Percentiles rank a stretch among this genome's conserved stretches.
Evolutionary conservation across 495 filamentous ascomycete genomes (phyloP).

Genomic region (Mycothermus thermophilus): DNA sequence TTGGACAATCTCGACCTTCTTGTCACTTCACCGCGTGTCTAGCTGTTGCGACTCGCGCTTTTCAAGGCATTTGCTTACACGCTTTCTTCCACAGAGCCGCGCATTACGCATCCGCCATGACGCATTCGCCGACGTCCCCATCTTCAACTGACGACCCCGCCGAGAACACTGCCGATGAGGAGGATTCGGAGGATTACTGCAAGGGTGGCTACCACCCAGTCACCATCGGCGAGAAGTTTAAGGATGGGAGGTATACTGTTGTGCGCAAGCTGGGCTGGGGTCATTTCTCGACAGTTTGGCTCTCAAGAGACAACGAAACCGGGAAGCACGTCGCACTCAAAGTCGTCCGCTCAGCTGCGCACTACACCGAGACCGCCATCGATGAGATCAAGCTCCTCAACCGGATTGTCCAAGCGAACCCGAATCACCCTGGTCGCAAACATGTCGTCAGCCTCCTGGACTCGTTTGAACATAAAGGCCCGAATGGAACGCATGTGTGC

Average conservation of each 20-base stretch:
- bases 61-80: constrained; percentile 14
- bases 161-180: constrained; percentile 91
- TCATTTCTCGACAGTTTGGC: constrained; percentile 97
- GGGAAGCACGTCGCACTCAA: constrained; percentile 95
- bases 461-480: constrained; percentile 94
- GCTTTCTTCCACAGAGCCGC: constrained; percentile 15
- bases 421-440: constrained; percentile 77
- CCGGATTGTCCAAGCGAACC: constrained; percentile 90
- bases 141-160: constrained; percentile 71
- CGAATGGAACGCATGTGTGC: constrained; percentile 91
- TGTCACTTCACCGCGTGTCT: constrained; percentile 1
- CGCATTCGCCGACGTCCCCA: constrained; percentile 65
- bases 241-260: constrained; percentile 90
- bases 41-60: background rate
- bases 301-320: constrained; percentile 80
- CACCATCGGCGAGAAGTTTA: constrained; percentile 85
- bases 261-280: constrained; percentile 97
- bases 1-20: background rate
- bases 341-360: constrained; percentile 89
- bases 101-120: constrained; percentile 26
- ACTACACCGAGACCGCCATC: constrained; percentile 97
- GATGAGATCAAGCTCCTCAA: constrained; percentile 98
- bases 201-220: constrained; percentile 98
- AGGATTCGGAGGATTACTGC: constrained; percentile 98
- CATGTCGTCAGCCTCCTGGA: constrained; percentile 93